These are phyloP conservation scores for Cladophialophora bantiana DNA, from an alignment of 2,329 filamentous ascomycete species.

Conservation along the genomic window DNA sequence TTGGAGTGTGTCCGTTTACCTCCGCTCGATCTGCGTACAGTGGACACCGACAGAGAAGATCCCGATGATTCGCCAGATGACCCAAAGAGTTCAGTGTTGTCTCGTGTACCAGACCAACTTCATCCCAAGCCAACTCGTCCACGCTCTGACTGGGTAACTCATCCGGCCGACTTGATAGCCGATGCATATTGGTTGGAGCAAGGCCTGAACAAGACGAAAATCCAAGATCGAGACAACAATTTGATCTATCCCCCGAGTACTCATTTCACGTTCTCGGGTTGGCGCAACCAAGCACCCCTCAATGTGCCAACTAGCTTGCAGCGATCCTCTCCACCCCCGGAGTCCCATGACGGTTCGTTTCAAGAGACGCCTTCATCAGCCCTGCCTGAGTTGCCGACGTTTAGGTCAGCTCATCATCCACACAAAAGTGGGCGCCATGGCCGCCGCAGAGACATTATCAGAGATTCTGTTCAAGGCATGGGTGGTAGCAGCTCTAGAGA, in stretches of 20 bases:
- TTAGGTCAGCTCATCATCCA: conserved; percentile 36
- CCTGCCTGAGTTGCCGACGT: conserved; percentile 36
- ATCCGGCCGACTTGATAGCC: conserved; percentile 84
- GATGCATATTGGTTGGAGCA: conserved; percentile 92
- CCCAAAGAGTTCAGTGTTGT: conserved; percentile 49
- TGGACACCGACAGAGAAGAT: conserved; percentile 40
- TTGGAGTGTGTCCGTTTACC: conserved; percentile 56
- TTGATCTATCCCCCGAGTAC: conserved; percentile 64
- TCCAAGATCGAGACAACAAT: conserved; percentile 79
- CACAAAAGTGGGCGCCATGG: conserved; percentile 21
- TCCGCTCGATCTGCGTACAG: conserved; percentile 42
- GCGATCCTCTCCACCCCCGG: conserved; percentile 29
- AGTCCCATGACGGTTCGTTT: conserved; percentile 8
- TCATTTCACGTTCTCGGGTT: conserved; percentile 42
- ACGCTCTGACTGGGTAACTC: conserved; percentile 82
- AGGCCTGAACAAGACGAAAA: conserved; percentile 76
- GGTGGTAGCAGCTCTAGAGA: conserved; percentile 32
- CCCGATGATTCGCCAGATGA: conserved; percentile 33
- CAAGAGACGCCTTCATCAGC: conserved; percentile 37
- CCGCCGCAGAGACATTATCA: conserved; percentile 31
- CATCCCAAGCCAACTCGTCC: conserved; percentile 69
- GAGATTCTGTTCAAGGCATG: conserved; percentile 33
- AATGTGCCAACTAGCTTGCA: conserved; percentile 33
- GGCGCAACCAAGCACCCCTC: conserved; percentile 36
- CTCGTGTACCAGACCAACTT: conserved; percentile 33